A percentile compares a stretch with the other conserved stretches of the same genome.
Conservation (phyloP, 768 basidiomycete genomes). For the Lyophyllum atratum region DNA sequence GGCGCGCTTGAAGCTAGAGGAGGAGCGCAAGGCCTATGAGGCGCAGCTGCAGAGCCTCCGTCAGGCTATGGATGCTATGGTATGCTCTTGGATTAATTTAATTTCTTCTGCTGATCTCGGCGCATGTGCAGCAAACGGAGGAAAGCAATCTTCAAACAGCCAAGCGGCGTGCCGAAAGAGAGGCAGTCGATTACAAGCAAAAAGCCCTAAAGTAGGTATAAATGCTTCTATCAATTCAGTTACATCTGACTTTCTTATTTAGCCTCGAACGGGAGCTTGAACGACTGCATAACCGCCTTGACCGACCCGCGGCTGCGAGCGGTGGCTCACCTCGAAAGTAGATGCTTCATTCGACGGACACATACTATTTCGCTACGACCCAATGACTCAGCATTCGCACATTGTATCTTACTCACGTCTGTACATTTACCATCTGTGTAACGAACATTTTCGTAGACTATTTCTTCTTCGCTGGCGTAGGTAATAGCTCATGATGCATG, state of each 20-base stretch:
- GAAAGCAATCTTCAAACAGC: conserved; percentile 68
- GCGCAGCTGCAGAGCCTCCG: conserved; percentile 58
- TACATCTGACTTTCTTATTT: conserved; percentile 1
- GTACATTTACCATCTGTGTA: conserved; percentile 19
- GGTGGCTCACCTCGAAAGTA: conserved; percentile 36
- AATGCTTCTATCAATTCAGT: background rate
- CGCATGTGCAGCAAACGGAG: conserved; percentile 57
- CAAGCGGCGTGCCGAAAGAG: conserved; percentile 77
- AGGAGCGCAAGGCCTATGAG: conserved; percentile 64
- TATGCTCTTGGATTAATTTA: conserved; percentile 33
- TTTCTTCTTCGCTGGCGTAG: background rate
- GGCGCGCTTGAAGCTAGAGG: conserved; percentile 61
- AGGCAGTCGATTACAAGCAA: conserved; percentile 74
- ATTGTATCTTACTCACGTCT: conserved; percentile 21
- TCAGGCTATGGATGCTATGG: conserved; percentile 60
- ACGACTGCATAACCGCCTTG: conserved; percentile 63
- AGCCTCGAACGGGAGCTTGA: conserved; percentile 73
- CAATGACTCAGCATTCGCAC: conserved; percentile 2
- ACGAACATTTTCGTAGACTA: background rate
- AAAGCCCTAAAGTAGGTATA: conserved; percentile 60
- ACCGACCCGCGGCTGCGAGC: conserved; percentile 46
- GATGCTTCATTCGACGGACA: conserved; percentile 11
- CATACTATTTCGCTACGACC: background rate
- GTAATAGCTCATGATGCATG: too few species aligned
- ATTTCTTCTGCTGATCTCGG: conserved; percentile 8